Evolutionary conservation across 805 yeast genomes (phyloP).

Genomic region (Phaffomyces antillensis): DNA sequence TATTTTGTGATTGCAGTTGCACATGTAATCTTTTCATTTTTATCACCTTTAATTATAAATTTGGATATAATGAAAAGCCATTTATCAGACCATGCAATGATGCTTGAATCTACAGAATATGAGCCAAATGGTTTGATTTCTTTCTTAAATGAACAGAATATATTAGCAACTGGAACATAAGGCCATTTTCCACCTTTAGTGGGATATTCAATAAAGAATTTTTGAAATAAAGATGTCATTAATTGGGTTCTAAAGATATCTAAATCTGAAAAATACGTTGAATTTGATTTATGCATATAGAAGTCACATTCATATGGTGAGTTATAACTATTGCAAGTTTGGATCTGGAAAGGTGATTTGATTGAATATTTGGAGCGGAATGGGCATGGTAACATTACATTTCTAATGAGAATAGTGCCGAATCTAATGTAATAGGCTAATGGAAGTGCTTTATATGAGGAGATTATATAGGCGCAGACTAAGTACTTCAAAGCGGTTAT

Average conservation of each 20-base stretch:
- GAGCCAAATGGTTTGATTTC: conserved; percentile 65
- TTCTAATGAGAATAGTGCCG: conserved; percentile 37
- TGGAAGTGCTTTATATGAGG: conserved; percentile 61
- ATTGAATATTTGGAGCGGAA: conserved; percentile 7
- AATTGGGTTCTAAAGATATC: conserved; percentile 71
- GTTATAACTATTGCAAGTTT: conserved; percentile 44
- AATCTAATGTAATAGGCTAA: conserved; percentile 60
- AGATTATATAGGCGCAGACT: conserved; percentile 20
- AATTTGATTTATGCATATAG: conserved; percentile 81
- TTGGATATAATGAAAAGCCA: conserved; percentile 72
- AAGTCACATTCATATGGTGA: conserved; percentile 80
- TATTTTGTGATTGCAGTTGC: conserved; percentile 69
- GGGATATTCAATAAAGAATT: conserved; percentile 40
- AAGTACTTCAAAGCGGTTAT: conserved; percentile 4
- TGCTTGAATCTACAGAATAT: conserved; percentile 48
- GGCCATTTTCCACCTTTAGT: conserved; percentile 31
- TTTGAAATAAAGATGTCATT: conserved; percentile 50
- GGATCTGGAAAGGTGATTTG: conserved; percentile 34
- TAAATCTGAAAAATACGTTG: conserved; percentile 75
- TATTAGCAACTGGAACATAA: conserved; percentile 72
- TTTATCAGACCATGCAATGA: conserved; percentile 80
- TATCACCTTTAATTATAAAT: conserved; percentile 33
- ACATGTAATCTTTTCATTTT: conserved; percentile 31
- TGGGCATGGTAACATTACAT: conserved; percentile 29
- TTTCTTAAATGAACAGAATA: conserved; percentile 56